Evolutionary conservation across 768 basidiomycete species (phyloP), one percentile per base, ranked within the genome.

Genomic region (Boletus reticuloceps): DNA sequence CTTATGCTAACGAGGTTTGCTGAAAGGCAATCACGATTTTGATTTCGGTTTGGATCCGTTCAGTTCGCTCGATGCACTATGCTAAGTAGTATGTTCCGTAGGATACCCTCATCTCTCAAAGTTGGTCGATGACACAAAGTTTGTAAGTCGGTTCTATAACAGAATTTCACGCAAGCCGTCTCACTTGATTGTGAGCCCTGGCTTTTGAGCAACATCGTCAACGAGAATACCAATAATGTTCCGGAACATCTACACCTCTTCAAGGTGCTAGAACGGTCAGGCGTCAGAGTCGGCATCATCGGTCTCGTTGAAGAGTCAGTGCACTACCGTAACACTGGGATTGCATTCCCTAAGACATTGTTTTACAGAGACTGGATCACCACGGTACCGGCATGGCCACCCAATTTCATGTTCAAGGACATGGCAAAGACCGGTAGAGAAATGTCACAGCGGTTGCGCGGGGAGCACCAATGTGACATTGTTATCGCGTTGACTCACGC

Each of bases 401-500:
- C 82, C 1, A 82, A 82, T 51, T 97, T 95, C 70, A 71, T 82
- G 57, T 90, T 89, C 70, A 81, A 74, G 52, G 82, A 88, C 47
- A 93, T 95, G 91, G 74, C 75, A 27, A 76, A 89, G 53, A 82
- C 83, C 1, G 91, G 85, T 1, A 67, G 80, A n/a, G 80, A 85
- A 31, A 79, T 95, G 22, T 97, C 94, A 6, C 77, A 76, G 60
- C 72, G 75, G 32, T 79, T 97, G 20, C 83, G 94, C 6, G 89
- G 85, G 29, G 79, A 82, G 45, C 74, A 89, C 64, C 79, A 71
- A 44, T 93, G 90, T 63, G 94, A 96, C 59, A 58, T 97, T 25
- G 79, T 97, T 54, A 82, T 97, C 50, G 94, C 92, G 2, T 69
- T 97, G 38, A 94, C 93, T 1, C 94, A 97, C 68, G 82, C 84